Evolutionary conservation across 2,329 filamentous ascomycete species (phyloP).

Genomic region (Apiospora hydei): DNA sequence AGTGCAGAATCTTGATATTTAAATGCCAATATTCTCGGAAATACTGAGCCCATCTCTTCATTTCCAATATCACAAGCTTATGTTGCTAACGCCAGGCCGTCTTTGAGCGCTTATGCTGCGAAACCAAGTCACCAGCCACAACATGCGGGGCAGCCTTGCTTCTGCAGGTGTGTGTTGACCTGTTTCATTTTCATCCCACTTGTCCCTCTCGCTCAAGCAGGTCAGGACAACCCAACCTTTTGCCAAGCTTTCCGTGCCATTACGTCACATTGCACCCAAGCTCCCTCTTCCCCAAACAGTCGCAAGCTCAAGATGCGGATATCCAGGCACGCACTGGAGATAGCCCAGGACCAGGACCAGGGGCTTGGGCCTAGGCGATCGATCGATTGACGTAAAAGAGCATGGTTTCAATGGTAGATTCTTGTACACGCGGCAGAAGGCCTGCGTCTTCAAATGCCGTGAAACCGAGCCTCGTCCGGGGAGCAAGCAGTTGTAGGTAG

Average conservation of each 20-base stretch:
- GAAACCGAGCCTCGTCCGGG: conserved; percentile 16
- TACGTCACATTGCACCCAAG: conserved; percentile 3
- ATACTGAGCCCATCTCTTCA: too few relatives aligned
- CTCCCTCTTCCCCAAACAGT: conserved; percentile 6
- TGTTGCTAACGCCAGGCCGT: not conserved
- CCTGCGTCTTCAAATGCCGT: not conserved
- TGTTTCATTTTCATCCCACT: conserved; percentile 1
- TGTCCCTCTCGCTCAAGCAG: not conserved
- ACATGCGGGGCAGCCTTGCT: not conserved
- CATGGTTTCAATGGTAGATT: not conserved
- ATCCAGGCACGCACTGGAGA: not conserved
- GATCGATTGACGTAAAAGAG: conserved; percentile 19
- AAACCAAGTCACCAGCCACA: not conserved
- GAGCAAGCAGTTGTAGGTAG: not conserved
- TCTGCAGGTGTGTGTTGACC: not conserved
- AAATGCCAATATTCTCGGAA: too few relatives aligned
- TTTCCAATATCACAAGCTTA: not conserved
- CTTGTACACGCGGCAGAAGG: not conserved
- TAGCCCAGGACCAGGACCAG: not conserved
- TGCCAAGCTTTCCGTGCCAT: conserved; percentile 4
- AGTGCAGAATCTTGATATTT: too few relatives aligned
- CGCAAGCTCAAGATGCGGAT: not conserved
- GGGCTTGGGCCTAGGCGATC: not conserved
- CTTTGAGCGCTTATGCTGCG: not conserved
- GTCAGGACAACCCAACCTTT: not conserved